phyloP scores from a whole-genome alignment of 2,329 filamentous ascomycete genomes.

The Juglanconis juglandina region DNA sequence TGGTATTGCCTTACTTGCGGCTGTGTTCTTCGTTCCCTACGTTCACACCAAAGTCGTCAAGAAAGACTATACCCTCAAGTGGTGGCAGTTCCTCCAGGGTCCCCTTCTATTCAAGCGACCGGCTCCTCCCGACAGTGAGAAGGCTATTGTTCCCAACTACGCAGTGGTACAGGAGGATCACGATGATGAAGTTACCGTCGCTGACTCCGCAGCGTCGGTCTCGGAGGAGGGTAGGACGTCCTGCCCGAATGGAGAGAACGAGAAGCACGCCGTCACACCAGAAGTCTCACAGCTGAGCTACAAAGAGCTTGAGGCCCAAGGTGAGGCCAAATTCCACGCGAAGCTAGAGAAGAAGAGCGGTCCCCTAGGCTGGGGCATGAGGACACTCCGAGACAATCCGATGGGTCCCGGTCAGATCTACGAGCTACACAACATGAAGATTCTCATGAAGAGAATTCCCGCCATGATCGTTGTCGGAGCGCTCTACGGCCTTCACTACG shows the following conservation, averaged over 20 bases:
- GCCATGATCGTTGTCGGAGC: conserved; percentile 60
- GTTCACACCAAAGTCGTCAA: conserved; percentile 65
- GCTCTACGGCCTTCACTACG: conserved; percentile 76
- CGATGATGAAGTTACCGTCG: conserved; percentile 33
- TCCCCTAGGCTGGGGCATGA: conserved; percentile 81
- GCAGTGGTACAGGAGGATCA: conserved; percentile 68
- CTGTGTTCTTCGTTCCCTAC: conserved; percentile 71
- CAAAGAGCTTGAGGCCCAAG: conserved; percentile 57
- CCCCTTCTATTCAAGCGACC: conserved; percentile 63
- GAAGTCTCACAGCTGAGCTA: conserved; percentile 56
- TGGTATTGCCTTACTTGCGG: conserved; percentile 56
- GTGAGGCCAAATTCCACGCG: conserved; percentile 56
- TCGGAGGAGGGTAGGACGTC: conserved; percentile 20
- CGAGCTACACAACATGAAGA: conserved; percentile 67
- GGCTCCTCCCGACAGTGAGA: conserved; percentile 47
- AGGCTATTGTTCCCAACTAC: conserved; percentile 69
- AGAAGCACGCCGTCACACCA: conserved; percentile 41
- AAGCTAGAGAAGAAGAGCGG: conserved; percentile 61
- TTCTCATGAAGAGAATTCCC: conserved; percentile 62
- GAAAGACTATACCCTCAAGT: conserved; percentile 62
- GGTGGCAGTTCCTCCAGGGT: conserved; percentile 60
- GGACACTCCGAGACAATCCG: conserved; percentile 69
- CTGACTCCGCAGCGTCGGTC: conserved; percentile 21
- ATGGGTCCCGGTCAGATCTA: conserved; percentile 71
- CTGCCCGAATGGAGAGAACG: conserved; percentile 30